Base-by-base conservation (phyloP, 768 basidiomycete species). In the Pleurotus tuber-regium region DNA sequence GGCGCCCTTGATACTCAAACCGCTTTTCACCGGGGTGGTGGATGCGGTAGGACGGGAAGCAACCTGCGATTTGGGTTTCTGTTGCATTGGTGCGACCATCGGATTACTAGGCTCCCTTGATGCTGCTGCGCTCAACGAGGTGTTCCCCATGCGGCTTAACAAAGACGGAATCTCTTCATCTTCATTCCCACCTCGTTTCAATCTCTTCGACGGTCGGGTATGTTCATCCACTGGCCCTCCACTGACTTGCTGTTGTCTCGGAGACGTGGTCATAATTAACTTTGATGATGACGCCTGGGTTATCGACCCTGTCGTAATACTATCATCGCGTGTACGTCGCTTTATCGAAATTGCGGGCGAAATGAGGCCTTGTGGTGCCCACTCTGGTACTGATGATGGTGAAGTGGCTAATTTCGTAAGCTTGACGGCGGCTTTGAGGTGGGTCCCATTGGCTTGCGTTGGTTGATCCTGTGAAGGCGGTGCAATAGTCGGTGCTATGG, bases 1-100 rank as follows among this genome's bases (percentile, higher is more conserved):
- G 21, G 80, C 80, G 44, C 80, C 80, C 57, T 75, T 79, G 56
- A 82, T 82, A 56, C 76, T 80, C 55, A 65, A 75, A 33, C 77
- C 79, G n/a, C 67, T 69, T 35, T 63, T 60, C 9, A 73, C 71
- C 56, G 58, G 59, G 52, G 62, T 35, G 60, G 55, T 35, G 18
- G 63, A 61, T 25, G 40, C 53, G 40, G 57, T 61, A 55, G n/a
- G n/a, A n/a, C n/a, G n/a, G n/a, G n/a, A n/a, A n/a, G n/a, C n/a
- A n/a, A 44, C 61, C 25, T 57, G 54, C n/a, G 31, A 14, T 19
- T 11, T 23, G 4, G 54, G 50, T 16, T 5, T 23, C 38, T 6
- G 23, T 9, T 23, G 25, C 18, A 4, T 18, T 61, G 56, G 31
- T 57, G 66, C 39, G 28, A 57, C 38, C 59, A 6, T 61, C 42